Evolutionary conservation across 805 yeast genomes (phyloP).

Genomic region (Suhomyces emberorum): DNA sequence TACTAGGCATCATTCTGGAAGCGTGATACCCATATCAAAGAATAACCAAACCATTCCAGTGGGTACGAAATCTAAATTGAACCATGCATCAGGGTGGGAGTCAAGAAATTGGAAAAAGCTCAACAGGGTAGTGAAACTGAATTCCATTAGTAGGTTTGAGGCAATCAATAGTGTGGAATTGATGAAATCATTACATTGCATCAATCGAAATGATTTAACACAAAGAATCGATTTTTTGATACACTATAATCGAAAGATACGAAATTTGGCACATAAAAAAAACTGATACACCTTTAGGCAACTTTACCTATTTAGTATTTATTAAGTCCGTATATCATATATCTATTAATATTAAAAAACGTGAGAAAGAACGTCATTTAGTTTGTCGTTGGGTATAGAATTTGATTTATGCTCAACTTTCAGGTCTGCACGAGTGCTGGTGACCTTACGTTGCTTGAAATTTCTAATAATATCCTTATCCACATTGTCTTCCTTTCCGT

Average conservation of each 20-base stretch:
- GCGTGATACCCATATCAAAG: no score
- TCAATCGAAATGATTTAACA: conserved; percentile 25
- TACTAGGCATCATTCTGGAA: no score
- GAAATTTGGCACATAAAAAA: background rate
- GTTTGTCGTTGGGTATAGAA: conserved; percentile 37
- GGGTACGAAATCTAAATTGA: no score
- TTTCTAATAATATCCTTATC: conserved; percentile 46
- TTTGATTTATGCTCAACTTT: conserved; percentile 41
- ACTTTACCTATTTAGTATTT: no score
- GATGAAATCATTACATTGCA: conserved; percentile 24
- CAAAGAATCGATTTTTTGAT: conserved; percentile 28
- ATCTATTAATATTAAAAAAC: no score
- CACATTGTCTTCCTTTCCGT: conserved; percentile 9
- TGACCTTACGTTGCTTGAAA: conserved; percentile 68
- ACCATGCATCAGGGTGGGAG: no score
- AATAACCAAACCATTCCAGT: no score
- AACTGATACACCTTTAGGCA: no score
- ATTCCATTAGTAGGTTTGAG: conserved; percentile 20
- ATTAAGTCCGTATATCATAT: no score
- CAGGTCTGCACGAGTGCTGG: conserved; percentile 66
- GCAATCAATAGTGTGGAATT: conserved; percentile 28
- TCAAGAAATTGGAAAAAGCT: conserved; percentile 32
- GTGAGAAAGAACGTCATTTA: conserved; percentile 49
- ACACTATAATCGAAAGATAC: conserved; percentile 2
- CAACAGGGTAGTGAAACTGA: conserved; percentile 25